Evolutionary conservation across 352 stramenopile genomes (phyloP).

Genomic region (Phytophthora constricta): DNA sequence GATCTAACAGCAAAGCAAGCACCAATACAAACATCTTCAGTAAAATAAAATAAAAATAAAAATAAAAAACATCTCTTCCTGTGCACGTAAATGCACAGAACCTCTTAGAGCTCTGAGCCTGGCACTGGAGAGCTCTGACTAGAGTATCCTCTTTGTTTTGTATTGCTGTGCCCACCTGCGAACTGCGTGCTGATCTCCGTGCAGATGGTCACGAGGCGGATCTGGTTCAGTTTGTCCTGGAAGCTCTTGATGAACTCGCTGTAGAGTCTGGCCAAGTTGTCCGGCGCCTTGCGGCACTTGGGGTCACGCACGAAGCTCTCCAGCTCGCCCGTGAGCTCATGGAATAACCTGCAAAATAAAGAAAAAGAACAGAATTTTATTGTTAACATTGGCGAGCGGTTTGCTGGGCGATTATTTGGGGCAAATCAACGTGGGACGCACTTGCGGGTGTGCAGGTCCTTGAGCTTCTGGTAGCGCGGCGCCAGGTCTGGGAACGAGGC

Average conservation of each 20-base stretch:
- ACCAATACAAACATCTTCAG: no score
- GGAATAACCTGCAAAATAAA: slow-evolving; percentile 91
- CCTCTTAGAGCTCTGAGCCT: no score
- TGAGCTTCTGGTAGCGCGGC: slow-evolving; percentile 91
- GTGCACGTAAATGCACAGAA: background rate
- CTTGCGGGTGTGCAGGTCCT: slow-evolving; percentile 91
- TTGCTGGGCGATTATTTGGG: no score
- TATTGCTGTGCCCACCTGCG: slow-evolving; percentile 39
- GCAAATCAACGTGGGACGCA: slow-evolving; percentile 38
- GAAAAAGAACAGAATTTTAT: background rate
- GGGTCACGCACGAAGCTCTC: slow-evolving; percentile 92
- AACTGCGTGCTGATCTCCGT: slow-evolving; percentile 88
- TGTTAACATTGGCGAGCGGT: no score
- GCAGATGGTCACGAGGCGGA: slow-evolving; percentile 93
- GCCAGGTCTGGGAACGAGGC: slow-evolving; percentile 92
- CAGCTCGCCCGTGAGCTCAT: slow-evolving; percentile 96
- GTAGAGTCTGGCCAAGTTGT: slow-evolving; percentile 87
- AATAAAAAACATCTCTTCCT: slow-evolving; percentile 18
- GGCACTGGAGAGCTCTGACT: no score
- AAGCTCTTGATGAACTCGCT: slow-evolving; percentile 94
- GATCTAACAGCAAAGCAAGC: slow-evolving; percentile 43
- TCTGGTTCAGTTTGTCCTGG: slow-evolving; percentile 96
- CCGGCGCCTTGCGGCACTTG: slow-evolving; percentile 59
- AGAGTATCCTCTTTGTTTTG: no score
- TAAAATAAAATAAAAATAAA: slow-evolving; percentile 14